Base-by-base conservation (phyloP, 495 filamentous ascomycete genomes). In the Penicillium psychrofluorescens region DNA sequence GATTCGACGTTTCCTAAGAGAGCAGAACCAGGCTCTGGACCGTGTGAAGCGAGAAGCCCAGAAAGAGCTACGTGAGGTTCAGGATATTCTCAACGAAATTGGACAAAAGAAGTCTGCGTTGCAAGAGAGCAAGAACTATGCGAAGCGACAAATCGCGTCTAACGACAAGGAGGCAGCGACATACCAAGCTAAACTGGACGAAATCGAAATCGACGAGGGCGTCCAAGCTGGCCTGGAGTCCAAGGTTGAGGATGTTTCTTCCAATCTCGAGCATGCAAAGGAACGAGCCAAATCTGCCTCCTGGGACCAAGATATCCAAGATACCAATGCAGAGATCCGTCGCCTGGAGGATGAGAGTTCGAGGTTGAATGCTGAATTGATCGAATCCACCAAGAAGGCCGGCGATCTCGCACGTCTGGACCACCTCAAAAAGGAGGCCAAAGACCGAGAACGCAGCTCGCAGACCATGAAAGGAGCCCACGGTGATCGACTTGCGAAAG, bases 181-280 rank as follows among this genome's bases (percentile, higher is more conserved):
- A 5, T 72, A 86, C 10, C 85, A 91, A 50, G 66, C 61, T 30
- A 81, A 84, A 11, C 64, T 92, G 8, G 75, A 81, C 50, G 68
- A 63, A 7, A 80, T 97, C 40, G 76, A 84, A 11, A 72, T 89
- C 35, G 91, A 95, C 51, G 90, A 95, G 66, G 90, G 88, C 10
- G 75, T 78, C 22, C 84, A 86, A 55, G 82, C 84, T 29, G 70
- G 83, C 4, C 72, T 95, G 10, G 82, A 90, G 44, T 77, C 82
- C 4, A 82, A 83, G 34, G 70, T 84, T 32, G 76, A 81, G 41
- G 88, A 95, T 27, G 71, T 84, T 5, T 78, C 81, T 48, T 66
- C 73, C 4, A 74, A 65, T 36, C 73, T 95, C 7, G 66, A 71
- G 39, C 71, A 76, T 45, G 73, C 78, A 3, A 87, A 80, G 51